Conservation (phyloP, 2,329 filamentous ascomycete genomes). For the Camptophora hylomeconis region DNA sequence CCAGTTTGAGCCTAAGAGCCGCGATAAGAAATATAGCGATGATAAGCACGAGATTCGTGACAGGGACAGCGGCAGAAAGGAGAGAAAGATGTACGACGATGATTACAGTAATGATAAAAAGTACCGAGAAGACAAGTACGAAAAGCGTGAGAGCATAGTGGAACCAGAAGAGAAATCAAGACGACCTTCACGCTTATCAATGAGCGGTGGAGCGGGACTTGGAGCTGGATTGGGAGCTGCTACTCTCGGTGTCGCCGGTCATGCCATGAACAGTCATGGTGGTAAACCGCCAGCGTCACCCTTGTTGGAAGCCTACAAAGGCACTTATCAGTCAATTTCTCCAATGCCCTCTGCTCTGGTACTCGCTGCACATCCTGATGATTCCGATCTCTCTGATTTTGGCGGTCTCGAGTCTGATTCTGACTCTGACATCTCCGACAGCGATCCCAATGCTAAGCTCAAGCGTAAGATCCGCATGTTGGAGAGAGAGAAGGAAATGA, state of each 20-base stretch:
- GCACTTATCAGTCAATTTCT: conserved; percentile 87
- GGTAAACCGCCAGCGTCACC: conserved; percentile 60
- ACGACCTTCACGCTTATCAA: conserved; percentile 18
- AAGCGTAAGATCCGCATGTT: conserved; percentile 21
- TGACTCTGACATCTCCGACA: conserved; percentile 28
- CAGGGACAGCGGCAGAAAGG: conserved; percentile 8
- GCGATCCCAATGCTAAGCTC: conserved; percentile 22
- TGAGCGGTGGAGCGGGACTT: conserved; percentile 13
- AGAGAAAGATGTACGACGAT: conserved; percentile 17
- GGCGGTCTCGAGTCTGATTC: conserved; percentile 20
- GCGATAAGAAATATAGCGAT: conserved; percentile 2
- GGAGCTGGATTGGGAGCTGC: conserved; percentile 24
- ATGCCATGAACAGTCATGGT: conserved; percentile 20
- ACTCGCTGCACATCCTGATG: conserved; percentile 45
- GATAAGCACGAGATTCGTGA: conserved; percentile 1
- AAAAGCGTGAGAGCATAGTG: conserved; percentile 8
- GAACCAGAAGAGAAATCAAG: conserved; percentile 10
- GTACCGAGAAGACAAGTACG: conserved; percentile 8
- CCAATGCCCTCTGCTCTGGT: conserved; percentile 77
- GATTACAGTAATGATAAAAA: conserved; percentile 10
- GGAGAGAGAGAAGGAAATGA: conserved; percentile 22
- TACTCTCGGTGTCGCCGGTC: conserved; percentile 23
- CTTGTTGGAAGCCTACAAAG: conserved; percentile 79
- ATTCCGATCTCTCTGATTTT: conserved; percentile 37
- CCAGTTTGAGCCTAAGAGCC: conserved; percentile 5